phyloP scores from a whole-genome alignment of 345 rosid species.

The Ceriops zippeliana region DNA sequence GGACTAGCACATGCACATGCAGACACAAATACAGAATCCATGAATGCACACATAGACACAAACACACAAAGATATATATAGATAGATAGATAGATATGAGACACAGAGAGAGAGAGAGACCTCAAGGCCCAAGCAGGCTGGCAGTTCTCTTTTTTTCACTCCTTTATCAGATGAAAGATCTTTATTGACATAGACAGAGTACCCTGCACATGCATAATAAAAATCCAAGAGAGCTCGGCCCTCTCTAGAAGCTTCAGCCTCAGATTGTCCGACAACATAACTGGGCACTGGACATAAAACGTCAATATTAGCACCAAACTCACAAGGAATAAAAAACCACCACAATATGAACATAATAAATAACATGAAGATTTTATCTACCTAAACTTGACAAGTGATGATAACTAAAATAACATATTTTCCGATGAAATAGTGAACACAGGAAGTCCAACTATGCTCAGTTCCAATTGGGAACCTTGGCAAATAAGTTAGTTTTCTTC shows the following conservation, averaged over 20 bases:
- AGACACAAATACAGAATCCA: neutral
- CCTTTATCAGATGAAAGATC: slow-evolving; percentile 36
- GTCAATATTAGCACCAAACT: neutral
- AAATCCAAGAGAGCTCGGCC: slow-evolving; percentile 38
- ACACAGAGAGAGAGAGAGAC: slow-evolving; percentile 25
- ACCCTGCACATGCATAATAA: slow-evolving; percentile 65
- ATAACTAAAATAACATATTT: too few relatives aligned
- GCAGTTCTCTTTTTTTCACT: slow-evolving; percentile 40
- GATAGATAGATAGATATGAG: too few relatives aligned
- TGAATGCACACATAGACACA: neutral
- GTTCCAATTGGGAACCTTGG: too few relatives aligned
- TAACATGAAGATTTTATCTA: neutral
- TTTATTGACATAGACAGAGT: slow-evolving; percentile 44
- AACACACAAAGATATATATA: neutral
- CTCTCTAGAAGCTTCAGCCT: slow-evolving; percentile 46
- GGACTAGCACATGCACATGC: neutral
- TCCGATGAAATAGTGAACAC: too few relatives aligned
- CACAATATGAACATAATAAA: neutral
- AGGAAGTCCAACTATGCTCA: too few relatives aligned
- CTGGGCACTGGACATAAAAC: slow-evolving; percentile 38
- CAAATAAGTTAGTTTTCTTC: too few relatives aligned
- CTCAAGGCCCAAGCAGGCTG: slow-evolving; percentile 62
- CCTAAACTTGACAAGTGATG: neutral
- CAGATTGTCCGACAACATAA: slow-evolving; percentile 40
- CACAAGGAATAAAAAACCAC: neutral